phyloP scores from a whole-genome alignment of 768 basidiomycete species.

The Hydnum rufescens region DNA sequence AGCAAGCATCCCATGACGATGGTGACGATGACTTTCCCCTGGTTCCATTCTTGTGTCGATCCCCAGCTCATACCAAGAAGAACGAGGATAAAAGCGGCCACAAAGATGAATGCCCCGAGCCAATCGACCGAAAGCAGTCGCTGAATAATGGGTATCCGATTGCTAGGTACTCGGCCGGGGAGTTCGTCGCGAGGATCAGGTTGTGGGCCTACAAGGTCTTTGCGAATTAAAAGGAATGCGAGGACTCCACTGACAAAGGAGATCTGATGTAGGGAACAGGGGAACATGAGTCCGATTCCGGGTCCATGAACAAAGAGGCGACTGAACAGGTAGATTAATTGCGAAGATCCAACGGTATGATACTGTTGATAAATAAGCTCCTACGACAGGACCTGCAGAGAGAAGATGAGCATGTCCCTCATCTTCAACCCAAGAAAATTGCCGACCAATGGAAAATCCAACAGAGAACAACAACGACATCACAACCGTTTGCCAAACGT shows the following conservation, averaged over 20 bases:
- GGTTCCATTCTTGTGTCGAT: constrained; percentile 23
- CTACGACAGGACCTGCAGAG: constrained; percentile 26
- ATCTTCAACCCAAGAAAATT: neutral
- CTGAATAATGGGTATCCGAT: constrained; percentile 4
- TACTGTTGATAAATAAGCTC: constrained; percentile 22
- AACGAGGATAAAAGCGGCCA: constrained; percentile 25
- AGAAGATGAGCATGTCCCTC: neutral
- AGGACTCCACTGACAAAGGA: constrained; percentile 21
- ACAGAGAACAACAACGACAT: constrained; percentile 26
- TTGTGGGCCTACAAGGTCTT: constrained; percentile 4
- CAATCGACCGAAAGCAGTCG: constrained; percentile 25
- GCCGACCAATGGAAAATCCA: constrained; percentile 17
- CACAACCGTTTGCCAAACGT: constrained; percentile 24
- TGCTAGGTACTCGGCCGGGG: neutral
- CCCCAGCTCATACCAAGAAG: constrained; percentile 35
- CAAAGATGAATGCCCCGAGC: constrained; percentile 27
- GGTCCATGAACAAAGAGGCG: neutral
- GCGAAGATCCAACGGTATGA: constrained; percentile 36
- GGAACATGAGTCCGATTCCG: neutral
- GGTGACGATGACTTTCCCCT: constrained; percentile 26
- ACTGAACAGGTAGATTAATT: constrained; percentile 27
- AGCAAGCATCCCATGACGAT: constrained; percentile 27
- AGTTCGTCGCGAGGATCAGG: constrained; percentile 7
- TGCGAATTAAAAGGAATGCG: constrained; percentile 24
- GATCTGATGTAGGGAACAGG: neutral